Base-by-base conservation (phyloP, 371 early-diverging fungal species). In the Mucor lusitanicus region DNA sequence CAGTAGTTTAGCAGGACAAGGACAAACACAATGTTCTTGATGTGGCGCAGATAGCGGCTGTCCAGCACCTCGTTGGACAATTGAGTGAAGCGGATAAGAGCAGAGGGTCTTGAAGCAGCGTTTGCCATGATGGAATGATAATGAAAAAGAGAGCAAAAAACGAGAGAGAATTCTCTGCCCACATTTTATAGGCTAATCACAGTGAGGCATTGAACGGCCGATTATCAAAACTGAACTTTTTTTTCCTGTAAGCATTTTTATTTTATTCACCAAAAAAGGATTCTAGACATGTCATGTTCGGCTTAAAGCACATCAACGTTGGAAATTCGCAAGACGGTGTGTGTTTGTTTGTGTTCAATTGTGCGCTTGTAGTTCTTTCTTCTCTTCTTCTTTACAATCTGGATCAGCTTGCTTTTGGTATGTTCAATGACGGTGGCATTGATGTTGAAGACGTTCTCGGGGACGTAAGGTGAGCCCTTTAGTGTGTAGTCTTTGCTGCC, bases 401-500 rank as follows among this genome's bases (percentile, higher is more conserved):
- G 88, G 58, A 89, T 86, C 46, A 89, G 81, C 72, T 88, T 89
- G 66, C 94, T 89, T 73, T 89, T 90, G 25, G 96, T 87, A 59
- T 98, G 96, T 78, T 98, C 97, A 57, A 96, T 86, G 2, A 96
- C 96, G 0, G 92, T 92, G 9, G 95, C 96, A 71, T 89, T 85
- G 69, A 98, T 90, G 57, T 78, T 79, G 72, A 85, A 92, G 57
- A 88, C 87, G 11, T 78, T 74, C 11, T 92, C 88, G 28, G 88
- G 79, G 23, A 98, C 86, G 65, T 89, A 94, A 28, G 97, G 99
- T 64, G 89, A 78, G 0, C 99, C 99, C 71, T 90, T 80, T 70
- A 98, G 82, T 5, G 94, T 87, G 71, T 89, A 95, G 64, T 95
- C 94, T 59, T 88, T 89, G 54, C 91, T 89, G 5, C 95, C 95